Evolutionary conservation across 441 rosid species (phyloP).

Genomic region (Biscutella laevigata): DNA sequence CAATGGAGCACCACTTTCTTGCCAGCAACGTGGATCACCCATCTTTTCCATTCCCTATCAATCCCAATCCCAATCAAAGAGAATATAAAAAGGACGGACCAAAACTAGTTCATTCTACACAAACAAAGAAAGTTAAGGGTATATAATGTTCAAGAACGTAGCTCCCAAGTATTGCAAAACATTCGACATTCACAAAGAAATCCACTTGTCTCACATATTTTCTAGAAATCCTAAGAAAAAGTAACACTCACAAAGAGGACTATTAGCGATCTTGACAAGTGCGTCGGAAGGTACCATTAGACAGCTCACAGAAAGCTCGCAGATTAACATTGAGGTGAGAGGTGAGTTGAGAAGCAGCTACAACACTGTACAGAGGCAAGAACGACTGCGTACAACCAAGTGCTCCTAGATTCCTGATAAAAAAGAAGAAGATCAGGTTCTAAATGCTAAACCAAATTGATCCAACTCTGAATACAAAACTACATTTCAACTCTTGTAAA

Average conservation of each 20-base stretch:
- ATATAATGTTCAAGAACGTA: neutral
- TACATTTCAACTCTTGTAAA: neutral
- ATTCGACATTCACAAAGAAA: neutral
- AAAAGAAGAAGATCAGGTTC: neutral
- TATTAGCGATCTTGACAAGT: constrained; percentile 97
- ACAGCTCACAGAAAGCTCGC: constrained; percentile 84
- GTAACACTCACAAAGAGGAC: constrained; percentile 82
- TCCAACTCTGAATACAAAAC: neutral
- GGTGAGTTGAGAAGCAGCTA: constrained; percentile 38
- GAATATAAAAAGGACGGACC: neutral
- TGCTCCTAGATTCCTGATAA: constrained; percentile 60
- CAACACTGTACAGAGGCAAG: constrained; percentile 49
- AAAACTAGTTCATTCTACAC: constrained; percentile 3
- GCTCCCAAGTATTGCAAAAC: neutral
- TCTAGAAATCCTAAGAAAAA: constrained; percentile 38
- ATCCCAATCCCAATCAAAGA: constrained; percentile 42
- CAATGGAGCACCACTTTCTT: constrained; percentile 42
- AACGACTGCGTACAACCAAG: constrained; percentile 66
- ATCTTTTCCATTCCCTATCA: constrained; percentile 76
- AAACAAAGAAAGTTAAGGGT: neutral
- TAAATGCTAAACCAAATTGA: neutral
- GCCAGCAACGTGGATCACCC: constrained; percentile 42
- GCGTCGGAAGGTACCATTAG: constrained; percentile 92
- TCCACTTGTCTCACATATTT: neutral
- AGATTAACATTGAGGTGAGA: constrained; percentile 57